These are phyloP conservation scores for Prunus mongolica DNA, from an alignment of 306 rosid genomes.

Conservation along the genomic window DNA sequence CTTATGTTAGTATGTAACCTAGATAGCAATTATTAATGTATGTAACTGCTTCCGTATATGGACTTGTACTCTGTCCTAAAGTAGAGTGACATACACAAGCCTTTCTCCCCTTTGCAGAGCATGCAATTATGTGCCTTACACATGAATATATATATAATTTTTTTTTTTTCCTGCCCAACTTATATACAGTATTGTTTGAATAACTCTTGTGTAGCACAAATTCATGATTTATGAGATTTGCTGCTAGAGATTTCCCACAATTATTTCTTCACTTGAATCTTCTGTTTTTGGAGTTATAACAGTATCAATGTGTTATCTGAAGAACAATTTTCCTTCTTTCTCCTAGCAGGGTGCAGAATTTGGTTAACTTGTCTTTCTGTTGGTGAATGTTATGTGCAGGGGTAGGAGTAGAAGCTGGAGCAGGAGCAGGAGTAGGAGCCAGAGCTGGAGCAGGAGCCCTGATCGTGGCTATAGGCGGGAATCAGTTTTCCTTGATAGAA, in stretches of 20 bases:
- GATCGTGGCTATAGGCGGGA: conserved; percentile 59
- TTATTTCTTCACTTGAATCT: background rate
- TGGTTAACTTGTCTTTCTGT: conserved; percentile 27
- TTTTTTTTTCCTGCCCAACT: background rate
- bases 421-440: conserved; percentile 50
- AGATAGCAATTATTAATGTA: background rate
- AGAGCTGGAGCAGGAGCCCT: conserved; percentile 55
- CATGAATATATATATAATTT: background rate
- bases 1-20: background rate
- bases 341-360: background rate
- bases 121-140: background rate
- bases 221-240: background rate
- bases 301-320: background rate
- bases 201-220: background rate
- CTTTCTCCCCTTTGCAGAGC: background rate
- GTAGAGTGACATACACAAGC: background rate
- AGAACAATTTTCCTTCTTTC: background rate
- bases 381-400: conserved; percentile 26
- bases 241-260: background rate
- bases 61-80: background rate
- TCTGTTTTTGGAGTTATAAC: background rate
- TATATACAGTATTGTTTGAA: background rate
- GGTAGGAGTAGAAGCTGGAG: conserved; percentile 25
- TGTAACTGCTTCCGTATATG: background rate
- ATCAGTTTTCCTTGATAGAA: conserved; percentile 61